Percentiles rank a stretch among this genome's conserved stretches.
These are phyloP conservation scores for Volvox reticuliferus DNA, from an alignment of 139 green algal genomes.

Conservation along the genomic window DNA sequence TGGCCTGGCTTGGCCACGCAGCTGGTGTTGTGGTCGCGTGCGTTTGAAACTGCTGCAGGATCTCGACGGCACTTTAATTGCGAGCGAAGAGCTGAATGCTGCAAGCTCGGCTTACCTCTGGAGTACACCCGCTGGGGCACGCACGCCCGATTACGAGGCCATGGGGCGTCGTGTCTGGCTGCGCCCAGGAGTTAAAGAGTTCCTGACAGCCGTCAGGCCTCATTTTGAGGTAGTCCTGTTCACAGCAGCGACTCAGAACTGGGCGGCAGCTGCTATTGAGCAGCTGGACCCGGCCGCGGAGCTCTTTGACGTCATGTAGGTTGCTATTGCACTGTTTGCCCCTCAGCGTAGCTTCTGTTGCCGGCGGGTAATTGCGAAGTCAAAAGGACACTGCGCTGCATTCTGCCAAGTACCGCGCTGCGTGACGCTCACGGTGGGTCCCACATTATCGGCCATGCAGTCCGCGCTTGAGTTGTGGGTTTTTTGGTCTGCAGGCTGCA, in stretches of 20 bases:
- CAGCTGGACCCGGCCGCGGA: constrained; percentile 55
- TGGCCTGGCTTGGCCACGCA: too few species aligned
- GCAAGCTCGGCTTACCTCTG: neutral
- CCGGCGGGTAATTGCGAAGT: too few species aligned
- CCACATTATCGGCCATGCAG: too few species aligned
- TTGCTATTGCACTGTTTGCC: neutral
- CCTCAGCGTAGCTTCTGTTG: too few species aligned
- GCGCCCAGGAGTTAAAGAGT: constrained; percentile 29
- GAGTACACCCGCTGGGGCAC: neutral
- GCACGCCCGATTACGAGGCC: constrained; percentile 35
- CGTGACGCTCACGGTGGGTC: too few species aligned
- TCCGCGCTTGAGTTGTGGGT: too few species aligned
- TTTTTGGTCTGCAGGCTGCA: constrained; percentile 45
- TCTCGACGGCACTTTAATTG: constrained; percentile 80
- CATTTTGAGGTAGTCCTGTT: constrained; percentile 80
- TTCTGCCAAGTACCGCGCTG: too few species aligned
- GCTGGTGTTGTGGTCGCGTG: too few species aligned
- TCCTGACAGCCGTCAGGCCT: constrained; percentile 27
- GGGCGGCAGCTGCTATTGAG: constrained; percentile 73
- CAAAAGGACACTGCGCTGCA: too few species aligned
- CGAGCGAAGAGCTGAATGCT: constrained; percentile 63
- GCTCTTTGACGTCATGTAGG: constrained; percentile 48
- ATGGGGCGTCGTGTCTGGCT: constrained; percentile 39
- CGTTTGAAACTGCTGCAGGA: constrained; percentile 47
- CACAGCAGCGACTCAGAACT: constrained; percentile 81